Evolutionary conservation across 2,329 filamentous ascomycete genomes (phyloP).

Genomic region (Botrytis deweyae): DNA sequence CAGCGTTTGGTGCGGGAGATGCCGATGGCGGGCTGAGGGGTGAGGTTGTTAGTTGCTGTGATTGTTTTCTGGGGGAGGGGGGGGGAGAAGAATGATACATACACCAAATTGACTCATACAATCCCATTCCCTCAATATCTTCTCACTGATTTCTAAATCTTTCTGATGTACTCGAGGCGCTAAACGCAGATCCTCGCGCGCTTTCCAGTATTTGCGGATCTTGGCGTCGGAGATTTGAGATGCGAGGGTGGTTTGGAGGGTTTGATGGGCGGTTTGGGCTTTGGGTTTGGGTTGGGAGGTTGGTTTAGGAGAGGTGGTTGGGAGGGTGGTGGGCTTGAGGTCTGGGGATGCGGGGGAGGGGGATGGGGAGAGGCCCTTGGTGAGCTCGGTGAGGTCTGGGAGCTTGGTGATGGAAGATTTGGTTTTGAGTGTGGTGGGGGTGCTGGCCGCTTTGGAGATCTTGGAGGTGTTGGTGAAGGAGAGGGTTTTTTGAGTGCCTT

Average conservation of each 20-base stretch:
- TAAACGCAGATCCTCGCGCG: slow-evolving; percentile 66
- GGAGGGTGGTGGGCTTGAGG: neutral
- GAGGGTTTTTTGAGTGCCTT: slow-evolving; percentile 55
- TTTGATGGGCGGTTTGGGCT: slow-evolving; percentile 41
- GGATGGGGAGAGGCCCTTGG: slow-evolving; percentile 23
- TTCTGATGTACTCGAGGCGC: slow-evolving; percentile 76
- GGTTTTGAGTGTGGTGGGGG: slow-evolving; percentile 33
- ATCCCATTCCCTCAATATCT: slow-evolving; percentile 88
- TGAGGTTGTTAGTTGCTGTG: neutral
- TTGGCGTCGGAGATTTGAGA: slow-evolving; percentile 68
- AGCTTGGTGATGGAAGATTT: neutral
- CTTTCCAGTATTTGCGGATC: slow-evolving; percentile 75
- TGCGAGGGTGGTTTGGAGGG: slow-evolving; percentile 52
- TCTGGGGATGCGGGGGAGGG: slow-evolving; percentile 22
- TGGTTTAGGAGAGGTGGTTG: neutral
- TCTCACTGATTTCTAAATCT: slow-evolving; percentile 71
- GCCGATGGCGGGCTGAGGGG: slow-evolving; percentile 76
- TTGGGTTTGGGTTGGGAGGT: slow-evolving; percentile 21
- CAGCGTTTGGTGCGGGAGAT: slow-evolving; percentile 79
- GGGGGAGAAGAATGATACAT: slow-evolving; percentile 46
- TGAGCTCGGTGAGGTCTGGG: neutral
- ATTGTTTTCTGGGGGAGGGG: neutral
- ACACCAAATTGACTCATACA: slow-evolving; percentile 89
- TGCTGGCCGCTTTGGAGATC: slow-evolving; percentile 54
- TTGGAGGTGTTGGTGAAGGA: slow-evolving; percentile 57